Conservation (phyloP, 169 alveolate genomes). For the Cryptosporidium viatorum region DNA sequence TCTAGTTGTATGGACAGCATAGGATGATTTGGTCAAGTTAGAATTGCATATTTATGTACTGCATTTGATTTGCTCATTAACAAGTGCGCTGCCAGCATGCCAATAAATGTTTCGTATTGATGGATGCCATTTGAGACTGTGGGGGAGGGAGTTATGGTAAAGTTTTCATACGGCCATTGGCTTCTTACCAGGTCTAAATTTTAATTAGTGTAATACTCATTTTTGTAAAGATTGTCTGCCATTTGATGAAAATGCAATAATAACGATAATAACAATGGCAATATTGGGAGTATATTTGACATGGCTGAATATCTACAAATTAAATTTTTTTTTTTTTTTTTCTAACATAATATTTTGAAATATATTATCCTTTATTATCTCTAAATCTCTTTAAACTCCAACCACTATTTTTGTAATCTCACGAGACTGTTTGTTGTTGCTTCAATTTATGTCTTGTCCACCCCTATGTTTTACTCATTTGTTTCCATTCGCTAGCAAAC, state of each 20-base stretch:
- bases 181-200: not conserved
- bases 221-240: conserved; percentile 23
- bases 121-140: not conserved
- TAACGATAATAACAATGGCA: not conserved
- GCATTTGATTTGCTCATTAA: not conserved
- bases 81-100: not conserved
- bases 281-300: not conserved
- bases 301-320: conserved; percentile 19
- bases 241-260: not conserved
- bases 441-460: too few relatives aligned
- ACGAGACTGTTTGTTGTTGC: too few relatives aligned
- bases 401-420: not conserved
- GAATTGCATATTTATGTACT: not conserved
- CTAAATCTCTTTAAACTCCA: not conserved
- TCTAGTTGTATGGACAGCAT: not conserved
- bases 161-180: not conserved
- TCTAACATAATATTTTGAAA: conserved; percentile 18
- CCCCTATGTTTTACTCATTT: not conserved
- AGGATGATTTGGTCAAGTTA: not conserved
- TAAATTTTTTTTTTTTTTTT: conserved; percentile 13
- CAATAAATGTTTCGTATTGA: not conserved
- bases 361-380: not conserved
- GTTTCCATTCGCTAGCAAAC: not conserved
- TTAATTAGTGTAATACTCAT: conserved; percentile 26
- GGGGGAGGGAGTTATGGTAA: not conserved